Conservation (phyloP, 345 rosid genomes). For the Anastatica hierochuntica region DNA sequence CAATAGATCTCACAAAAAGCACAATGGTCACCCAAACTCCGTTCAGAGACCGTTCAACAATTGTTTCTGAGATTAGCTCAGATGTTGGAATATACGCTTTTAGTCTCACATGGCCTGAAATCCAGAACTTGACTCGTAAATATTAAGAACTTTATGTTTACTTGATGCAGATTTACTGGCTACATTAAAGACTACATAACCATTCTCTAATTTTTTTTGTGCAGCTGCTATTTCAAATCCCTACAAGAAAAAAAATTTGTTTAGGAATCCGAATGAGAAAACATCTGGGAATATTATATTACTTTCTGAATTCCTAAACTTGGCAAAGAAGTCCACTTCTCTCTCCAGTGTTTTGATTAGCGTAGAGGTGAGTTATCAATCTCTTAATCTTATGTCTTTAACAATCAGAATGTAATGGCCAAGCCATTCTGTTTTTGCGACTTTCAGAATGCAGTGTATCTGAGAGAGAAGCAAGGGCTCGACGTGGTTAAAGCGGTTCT, state of each 20-base stretch:
- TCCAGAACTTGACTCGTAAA: neutral
- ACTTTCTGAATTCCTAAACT: neutral
- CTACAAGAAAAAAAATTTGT: no score
- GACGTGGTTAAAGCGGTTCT: neutral
- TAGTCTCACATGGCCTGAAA: neutral
- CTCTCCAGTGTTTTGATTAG: neutral
- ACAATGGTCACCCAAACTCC: neutral
- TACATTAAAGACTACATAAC: neutral
- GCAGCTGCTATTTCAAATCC: neutral
- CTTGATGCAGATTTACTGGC: no score
- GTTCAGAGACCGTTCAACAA: no score
- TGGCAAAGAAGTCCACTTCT: neutral
- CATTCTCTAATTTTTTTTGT: neutral
- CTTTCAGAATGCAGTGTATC: neutral
- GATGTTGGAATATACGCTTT: neutral
- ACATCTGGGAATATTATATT: neutral
- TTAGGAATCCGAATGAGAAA: neutral
- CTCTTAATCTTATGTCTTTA: neutral
- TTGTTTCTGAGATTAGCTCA: no score
- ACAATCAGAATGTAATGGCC: no score
- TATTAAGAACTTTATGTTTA: no score
- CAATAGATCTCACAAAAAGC: neutral
- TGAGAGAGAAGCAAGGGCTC: neutral
- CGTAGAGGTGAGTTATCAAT: neutral
- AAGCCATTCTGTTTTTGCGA: neutral